phyloP scores from a whole-genome alignment of 2,329 filamentous ascomycete species.

The Penicillium sclerotiorum region DNA sequence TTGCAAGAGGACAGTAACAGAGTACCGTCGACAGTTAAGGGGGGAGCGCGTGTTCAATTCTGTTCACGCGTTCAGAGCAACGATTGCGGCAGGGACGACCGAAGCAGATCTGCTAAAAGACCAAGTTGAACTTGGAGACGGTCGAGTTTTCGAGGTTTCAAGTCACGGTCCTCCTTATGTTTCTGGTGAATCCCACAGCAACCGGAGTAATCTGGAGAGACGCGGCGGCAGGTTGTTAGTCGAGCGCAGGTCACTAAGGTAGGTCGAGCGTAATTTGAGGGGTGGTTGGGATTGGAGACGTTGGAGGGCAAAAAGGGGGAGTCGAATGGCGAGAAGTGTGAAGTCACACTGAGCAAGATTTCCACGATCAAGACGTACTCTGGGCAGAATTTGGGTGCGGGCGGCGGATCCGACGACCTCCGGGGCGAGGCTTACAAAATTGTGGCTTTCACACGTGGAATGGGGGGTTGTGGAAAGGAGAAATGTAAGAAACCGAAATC shows the following conservation, averaged over 20 bases:
- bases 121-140: not conserved
- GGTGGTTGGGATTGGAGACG: not conserved
- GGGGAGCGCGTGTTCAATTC: constrained; percentile 9
- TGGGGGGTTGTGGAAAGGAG: constrained; percentile 8
- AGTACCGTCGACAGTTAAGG: constrained; percentile 15
- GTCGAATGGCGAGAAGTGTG: not conserved
- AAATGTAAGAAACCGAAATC: constrained; percentile 2
- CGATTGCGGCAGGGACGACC: constrained; percentile 21
- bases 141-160: not conserved
- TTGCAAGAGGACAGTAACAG: constrained; percentile 6
- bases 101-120: not conserved
- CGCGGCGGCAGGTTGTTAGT: constrained; percentile 6
- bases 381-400: constrained; percentile 11
- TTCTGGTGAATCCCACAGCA: not conserved
- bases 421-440: constrained; percentile 17
- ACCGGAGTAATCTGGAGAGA: constrained; percentile 8
- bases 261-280: not conserved
- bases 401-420: constrained; percentile 24
- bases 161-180: not conserved
- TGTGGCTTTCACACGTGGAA: constrained; percentile 28
- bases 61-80: constrained; percentile 14
- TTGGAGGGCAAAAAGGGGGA: not conserved
- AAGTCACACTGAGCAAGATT: not conserved
- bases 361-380: constrained; percentile 17
- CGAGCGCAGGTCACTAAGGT: not conserved